Evolutionary conservation across 306 rosid species (phyloP).

Genomic region (Fagus crenata): DNA sequence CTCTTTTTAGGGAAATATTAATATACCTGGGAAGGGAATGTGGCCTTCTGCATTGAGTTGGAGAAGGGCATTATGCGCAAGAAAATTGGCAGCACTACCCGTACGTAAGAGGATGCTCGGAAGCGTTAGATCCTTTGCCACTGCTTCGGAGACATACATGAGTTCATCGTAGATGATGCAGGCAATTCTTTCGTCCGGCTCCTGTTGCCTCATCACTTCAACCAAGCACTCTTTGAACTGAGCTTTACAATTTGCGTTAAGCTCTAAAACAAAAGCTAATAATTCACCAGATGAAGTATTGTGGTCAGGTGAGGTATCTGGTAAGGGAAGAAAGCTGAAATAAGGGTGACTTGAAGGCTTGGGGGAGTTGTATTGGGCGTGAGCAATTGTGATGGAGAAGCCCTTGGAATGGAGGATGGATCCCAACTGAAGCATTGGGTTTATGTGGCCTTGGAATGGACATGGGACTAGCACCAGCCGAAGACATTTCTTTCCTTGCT

Average conservation of each 20-base stretch:
- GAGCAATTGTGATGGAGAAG: slow-evolving; percentile 41
- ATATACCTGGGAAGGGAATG: slow-evolving; percentile 38
- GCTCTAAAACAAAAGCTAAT: not conserved
- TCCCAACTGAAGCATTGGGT: slow-evolving; percentile 42
- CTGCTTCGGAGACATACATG: slow-evolving; percentile 26
- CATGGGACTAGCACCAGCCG: slow-evolving; percentile 33
- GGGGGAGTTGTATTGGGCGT: slow-evolving; percentile 34
- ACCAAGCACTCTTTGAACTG: slow-evolving; percentile 27
- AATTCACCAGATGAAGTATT: slow-evolving; percentile 27
- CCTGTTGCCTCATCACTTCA: slow-evolving; percentile 4
- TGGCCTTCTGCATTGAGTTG: slow-evolving; percentile 20
- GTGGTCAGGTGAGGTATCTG: slow-evolving; percentile 31
- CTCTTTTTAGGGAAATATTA: too few species aligned
- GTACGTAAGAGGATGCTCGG: slow-evolving; percentile 36
- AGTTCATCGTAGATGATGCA: slow-evolving; percentile 44
- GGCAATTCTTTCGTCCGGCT: slow-evolving; percentile 23
- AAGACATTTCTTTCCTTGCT: not conserved
- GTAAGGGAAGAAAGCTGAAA: slow-evolving; percentile 32
- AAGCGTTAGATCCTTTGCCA: slow-evolving; percentile 32
- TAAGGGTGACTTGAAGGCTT: slow-evolving; percentile 40
- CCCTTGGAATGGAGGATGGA: slow-evolving; percentile 41
- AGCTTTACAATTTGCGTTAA: slow-evolving; percentile 29
- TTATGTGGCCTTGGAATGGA: slow-evolving; percentile 42
- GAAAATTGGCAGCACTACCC: slow-evolving; percentile 29
- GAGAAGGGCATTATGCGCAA: slow-evolving; percentile 24